Evolutionary conservation across 1,284 basidiomycete species (phyloP), one percentile per base, ranked within the genome.

Genomic region (Volvariella surrecta): DNA sequence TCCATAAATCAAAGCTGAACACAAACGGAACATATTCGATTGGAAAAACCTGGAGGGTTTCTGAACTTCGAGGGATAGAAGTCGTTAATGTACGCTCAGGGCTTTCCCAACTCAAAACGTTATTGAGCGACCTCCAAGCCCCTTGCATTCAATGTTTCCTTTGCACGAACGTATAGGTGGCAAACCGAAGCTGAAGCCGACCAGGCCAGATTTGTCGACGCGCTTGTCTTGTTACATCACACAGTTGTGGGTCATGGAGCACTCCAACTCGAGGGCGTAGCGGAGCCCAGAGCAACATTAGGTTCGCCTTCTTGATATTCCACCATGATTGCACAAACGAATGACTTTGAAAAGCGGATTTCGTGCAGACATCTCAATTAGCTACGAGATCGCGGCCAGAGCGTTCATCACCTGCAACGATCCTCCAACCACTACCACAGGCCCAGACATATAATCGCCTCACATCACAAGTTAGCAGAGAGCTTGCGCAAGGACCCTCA

Each of bases 1-100:
- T 97, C 18, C 92, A 99, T 74, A 99, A 99, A 64, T 92, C 93
- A 4, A 98, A 98, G 64, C 66, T 91, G 47, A 99, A 99, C 60
- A 82, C 85, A 31, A 99, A 98, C 57, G 88, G 89, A 31, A 82
- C 89, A 0, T 99, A 96, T 66, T 97, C 93, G 16, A 90, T 97
- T 44, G 96, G 96, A 17, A 99, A 99, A 70, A 93, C 94, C 7
- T 99, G 96, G 96, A 78, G 74, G 50, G 63, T 98, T 34, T 65
- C 79, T 39, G 91, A 95, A 58, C 73, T 99, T 50, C 74, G 85
- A 44, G 80, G 68, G 24, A 61, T 99, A 38, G 83, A 93, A 51
- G 82, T 94, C 35, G 52, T 79, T 28, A 74, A 73, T 54, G 92
- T 92, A 58, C 58, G 82, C 71, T 13, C 13, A 35, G 43, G 21